Conservation (phyloP, 768 basidiomycete genomes). For the Mycena latifolia region DNA sequence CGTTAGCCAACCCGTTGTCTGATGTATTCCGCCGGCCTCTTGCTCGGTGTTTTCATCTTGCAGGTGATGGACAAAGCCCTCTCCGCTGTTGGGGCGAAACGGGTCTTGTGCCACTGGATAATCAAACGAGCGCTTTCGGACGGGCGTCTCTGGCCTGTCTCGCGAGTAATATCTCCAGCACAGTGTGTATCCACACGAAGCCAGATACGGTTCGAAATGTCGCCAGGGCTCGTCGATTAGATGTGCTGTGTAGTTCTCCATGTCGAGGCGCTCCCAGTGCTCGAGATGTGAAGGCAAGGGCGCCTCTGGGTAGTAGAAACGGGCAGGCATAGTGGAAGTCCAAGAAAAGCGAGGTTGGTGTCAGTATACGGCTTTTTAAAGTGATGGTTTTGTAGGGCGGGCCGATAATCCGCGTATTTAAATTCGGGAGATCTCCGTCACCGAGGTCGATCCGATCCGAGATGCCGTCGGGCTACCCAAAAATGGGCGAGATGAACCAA, state of each 20-base stretch:
- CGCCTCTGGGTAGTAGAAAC: slow-evolving; percentile 18
- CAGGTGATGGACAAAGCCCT: slow-evolving; percentile 24
- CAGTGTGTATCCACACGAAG: slow-evolving; percentile 28
- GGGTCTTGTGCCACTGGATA: slow-evolving; percentile 23
- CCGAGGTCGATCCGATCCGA: too few species aligned
- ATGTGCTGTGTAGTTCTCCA: slow-evolving; percentile 26
- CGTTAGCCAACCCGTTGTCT: slow-evolving; percentile 36
- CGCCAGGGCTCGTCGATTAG: slow-evolving; percentile 35
- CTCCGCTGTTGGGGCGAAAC: slow-evolving; percentile 19
- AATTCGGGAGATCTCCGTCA: too few species aligned
- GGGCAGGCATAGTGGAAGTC: too few species aligned
- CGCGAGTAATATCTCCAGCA: slow-evolving; percentile 37
- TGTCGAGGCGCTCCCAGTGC: slow-evolving; percentile 33
- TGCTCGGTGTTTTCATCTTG: slow-evolving; percentile 1
- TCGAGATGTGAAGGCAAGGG: slow-evolving; percentile 31
- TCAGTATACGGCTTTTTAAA: too few species aligned
- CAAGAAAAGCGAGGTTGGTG: too few species aligned
- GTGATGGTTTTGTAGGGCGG: too few species aligned
- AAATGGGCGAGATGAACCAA: too few species aligned
- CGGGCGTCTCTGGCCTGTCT: slow-evolving; percentile 25
- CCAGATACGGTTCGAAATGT: slow-evolving; percentile 33
- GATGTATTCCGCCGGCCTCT: slow-evolving; percentile 19
- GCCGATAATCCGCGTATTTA: too few species aligned
- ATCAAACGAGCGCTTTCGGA: slow-evolving; percentile 1
- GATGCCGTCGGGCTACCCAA: too few species aligned